phyloP scores from a whole-genome alignment of 768 basidiomycete genomes.

The Lepiota venenata region DNA sequence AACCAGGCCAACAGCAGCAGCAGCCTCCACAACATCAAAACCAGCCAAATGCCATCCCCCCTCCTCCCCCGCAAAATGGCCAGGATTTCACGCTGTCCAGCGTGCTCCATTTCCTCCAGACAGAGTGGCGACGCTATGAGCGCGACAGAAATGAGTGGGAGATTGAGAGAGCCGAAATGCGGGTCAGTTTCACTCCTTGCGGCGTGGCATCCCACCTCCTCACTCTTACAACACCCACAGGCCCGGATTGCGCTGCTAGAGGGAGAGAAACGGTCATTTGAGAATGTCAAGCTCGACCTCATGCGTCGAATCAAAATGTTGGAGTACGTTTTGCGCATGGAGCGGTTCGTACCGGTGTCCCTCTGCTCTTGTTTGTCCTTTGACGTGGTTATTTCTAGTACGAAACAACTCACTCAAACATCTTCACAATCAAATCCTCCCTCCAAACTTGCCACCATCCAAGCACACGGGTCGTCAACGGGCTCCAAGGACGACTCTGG shows the following conservation, averaged over 20 bases:
- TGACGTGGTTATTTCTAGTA: constrained; percentile 41
- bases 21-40: constrained; percentile 46
- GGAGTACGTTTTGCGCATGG: constrained; percentile 94
- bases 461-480: constrained; percentile 44
- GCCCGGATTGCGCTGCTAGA: constrained; percentile 96
- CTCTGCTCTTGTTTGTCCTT: constrained; percentile 6
- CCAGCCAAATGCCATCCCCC: constrained; percentile 57
- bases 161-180: constrained; percentile 99
- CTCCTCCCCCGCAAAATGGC: constrained; percentile 79
- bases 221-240: constrained; percentile 36
- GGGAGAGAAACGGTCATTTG: constrained; percentile 94
- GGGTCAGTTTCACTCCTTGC: constrained; percentile 54
- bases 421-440: constrained; percentile 57
- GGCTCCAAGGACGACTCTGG: constrained; percentile 69
- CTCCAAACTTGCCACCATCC: constrained; percentile 61
- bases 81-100: constrained; percentile 92
- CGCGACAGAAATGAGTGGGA: constrained; percentile 99
- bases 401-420: constrained; percentile 73
- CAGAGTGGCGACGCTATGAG: constrained; percentile 97
- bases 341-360: constrained; percentile 62
- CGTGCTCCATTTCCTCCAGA: constrained; percentile 96
- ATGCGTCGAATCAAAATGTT: constrained; percentile 99
- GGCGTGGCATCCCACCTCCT: constrained; percentile 25
- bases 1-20: constrained; percentile 63
- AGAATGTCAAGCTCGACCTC: constrained; percentile 94